Evolutionary conservation across 305 asterid species (phyloP).

Genomic region (Solanum hybrid): DNA sequence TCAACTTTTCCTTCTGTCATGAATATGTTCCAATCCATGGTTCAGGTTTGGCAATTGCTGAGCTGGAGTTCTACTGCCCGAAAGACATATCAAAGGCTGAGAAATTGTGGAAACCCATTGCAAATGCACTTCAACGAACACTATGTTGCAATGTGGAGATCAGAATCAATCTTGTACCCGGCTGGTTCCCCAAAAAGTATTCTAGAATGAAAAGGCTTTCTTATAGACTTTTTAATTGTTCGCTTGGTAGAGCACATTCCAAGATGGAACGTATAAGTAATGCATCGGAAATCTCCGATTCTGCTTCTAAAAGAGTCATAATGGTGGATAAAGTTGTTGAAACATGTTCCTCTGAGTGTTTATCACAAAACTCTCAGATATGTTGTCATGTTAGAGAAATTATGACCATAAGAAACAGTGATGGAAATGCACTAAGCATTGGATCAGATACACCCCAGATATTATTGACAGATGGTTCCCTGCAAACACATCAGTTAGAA

Average conservation of each 20-base stretch:
- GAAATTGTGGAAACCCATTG: constrained; percentile 69
- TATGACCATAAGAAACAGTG: constrained; percentile 42
- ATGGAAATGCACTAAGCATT: constrained; percentile 56
- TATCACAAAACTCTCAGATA: constrained; percentile 28
- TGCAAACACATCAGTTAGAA: constrained; percentile 7
- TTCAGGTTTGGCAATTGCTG: constrained; percentile 63
- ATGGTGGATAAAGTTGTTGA: constrained; percentile 37
- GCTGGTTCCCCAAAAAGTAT: constrained; percentile 14
- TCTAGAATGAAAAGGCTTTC: constrained; percentile 32
- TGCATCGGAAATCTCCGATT: constrained; percentile 28
- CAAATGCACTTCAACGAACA: constrained; percentile 48
- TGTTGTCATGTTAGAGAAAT: constrained; percentile 39
- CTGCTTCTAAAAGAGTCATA: constrained; percentile 24
- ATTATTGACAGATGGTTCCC: constrained; percentile 14
- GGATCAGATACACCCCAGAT: constrained; percentile 24
- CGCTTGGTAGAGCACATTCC: constrained; percentile 33
- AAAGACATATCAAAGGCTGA: constrained; percentile 59
- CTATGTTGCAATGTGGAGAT: constrained; percentile 64
- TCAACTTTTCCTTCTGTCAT: background rate
- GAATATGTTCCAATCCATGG: background rate
- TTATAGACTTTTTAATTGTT: constrained; percentile 55
- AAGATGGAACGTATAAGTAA: constrained; percentile 29
- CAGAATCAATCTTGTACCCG: constrained; percentile 37
- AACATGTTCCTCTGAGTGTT: constrained; percentile 43
- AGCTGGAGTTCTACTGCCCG: constrained; percentile 48